Evolutionary conservation across 208 protist genomes (phyloP).

Genomic region (Tetramitus jugosus): DNA sequence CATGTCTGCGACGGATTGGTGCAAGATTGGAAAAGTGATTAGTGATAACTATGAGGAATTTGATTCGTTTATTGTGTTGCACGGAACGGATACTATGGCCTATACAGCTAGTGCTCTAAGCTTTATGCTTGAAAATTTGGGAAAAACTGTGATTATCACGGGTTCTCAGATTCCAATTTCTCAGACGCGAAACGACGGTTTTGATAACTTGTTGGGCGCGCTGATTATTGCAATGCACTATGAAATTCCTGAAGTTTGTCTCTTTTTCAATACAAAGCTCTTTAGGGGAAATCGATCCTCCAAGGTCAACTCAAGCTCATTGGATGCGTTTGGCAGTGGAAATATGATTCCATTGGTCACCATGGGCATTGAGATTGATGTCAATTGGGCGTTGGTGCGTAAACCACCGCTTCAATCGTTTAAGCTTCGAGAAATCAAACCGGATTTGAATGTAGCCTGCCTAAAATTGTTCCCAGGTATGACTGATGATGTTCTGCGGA

Average conservation of each 20-base stretch:
- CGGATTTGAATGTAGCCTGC: constrained; percentile 35
- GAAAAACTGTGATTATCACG: constrained; percentile 89
- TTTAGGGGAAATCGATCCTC: constrained; percentile 76
- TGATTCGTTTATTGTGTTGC: constrained; percentile 88
- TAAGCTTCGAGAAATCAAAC: not conserved
- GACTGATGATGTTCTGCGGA: constrained; percentile 30
- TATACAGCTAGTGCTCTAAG: constrained; percentile 87
- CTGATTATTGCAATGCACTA: constrained; percentile 65
- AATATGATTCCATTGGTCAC: constrained; percentile 75
- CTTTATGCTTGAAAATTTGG: constrained; percentile 89
- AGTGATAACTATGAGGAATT: constrained; percentile 67
- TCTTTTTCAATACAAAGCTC: constrained; percentile 86
- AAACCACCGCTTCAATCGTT: constrained; percentile 42
- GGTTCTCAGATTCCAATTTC: constrained; percentile 80
- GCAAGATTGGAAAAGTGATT: constrained; percentile 61
- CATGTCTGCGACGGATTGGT: constrained; percentile 38
- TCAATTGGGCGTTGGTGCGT: constrained; percentile 47
- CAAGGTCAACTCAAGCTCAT: constrained; percentile 64
- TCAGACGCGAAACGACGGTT: constrained; percentile 72
- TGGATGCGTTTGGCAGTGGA: constrained; percentile 71
- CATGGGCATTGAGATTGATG: constrained; percentile 58
- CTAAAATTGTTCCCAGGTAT: constrained; percentile 67
- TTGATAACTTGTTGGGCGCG: constrained; percentile 62
- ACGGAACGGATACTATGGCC: constrained; percentile 94
- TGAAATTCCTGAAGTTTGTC: constrained; percentile 76